Conservation (phyloP, 768 basidiomycete genomes). For the Russula ochroleuca region DNA sequence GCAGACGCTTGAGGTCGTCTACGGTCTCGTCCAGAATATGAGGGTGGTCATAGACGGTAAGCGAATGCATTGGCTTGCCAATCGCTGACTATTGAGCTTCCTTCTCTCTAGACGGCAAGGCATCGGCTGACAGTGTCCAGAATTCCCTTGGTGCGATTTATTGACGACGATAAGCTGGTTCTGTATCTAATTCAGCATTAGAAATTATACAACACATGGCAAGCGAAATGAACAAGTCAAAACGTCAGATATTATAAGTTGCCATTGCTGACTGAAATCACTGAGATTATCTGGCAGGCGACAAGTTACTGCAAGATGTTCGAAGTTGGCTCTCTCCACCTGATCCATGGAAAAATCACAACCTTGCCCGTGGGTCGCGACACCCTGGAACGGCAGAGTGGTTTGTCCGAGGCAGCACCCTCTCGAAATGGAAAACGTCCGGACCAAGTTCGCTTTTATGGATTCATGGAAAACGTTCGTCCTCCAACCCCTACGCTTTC, state of each 20-base stretch:
- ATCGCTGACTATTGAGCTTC: background rate
- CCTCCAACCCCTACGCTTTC: background rate
- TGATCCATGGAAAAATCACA: conserved; percentile 1
- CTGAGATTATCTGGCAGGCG: no score
- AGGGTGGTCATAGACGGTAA: no score
- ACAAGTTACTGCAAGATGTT: background rate
- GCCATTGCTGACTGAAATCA: no score
- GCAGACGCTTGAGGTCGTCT: background rate
- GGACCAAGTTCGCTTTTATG: background rate
- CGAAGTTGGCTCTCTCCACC: background rate
- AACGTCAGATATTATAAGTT: no score
- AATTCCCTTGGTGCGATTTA: background rate
- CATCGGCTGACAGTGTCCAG: background rate
- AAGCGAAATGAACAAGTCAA: background rate
- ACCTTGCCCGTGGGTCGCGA: background rate
- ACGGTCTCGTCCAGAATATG: background rate
- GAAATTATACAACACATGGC: background rate
- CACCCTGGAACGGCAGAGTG: background rate
- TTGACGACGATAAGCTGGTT: no score
- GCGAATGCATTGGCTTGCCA: background rate
- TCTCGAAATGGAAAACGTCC: background rate
- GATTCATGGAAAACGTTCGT: background rate
- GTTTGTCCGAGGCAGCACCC: background rate
- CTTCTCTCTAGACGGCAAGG: background rate
- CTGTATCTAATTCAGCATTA: background rate